Conservation (phyloP, 202 grass and related monocot species). For the Panicum virgatum region DNA sequence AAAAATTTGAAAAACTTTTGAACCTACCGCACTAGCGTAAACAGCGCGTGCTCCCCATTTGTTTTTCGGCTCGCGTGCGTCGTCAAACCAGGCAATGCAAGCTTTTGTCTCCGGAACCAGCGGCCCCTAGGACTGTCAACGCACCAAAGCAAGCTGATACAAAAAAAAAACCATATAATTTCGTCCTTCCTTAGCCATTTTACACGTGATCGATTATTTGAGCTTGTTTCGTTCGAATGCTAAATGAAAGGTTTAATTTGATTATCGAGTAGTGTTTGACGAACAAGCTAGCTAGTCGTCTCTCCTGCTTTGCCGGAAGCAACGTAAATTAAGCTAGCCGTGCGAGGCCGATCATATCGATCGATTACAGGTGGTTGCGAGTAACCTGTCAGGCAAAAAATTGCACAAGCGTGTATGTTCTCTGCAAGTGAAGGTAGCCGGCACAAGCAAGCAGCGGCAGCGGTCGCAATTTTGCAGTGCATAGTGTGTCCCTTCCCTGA, state of each 20-base stretch:
- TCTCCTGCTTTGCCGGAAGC: not conserved
- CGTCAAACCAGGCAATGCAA: not conserved
- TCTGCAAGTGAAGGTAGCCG: conserved; percentile 28
- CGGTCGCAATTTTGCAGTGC: not conserved
- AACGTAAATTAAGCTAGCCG: not conserved
- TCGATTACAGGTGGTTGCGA: not conserved
- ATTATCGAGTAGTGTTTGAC: not conserved
- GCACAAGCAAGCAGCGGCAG: too few relatives aligned
- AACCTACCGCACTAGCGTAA: conserved; percentile 44
- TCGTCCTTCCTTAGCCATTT: not conserved
- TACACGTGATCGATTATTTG: conserved; percentile 26
- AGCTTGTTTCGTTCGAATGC: not conserved
- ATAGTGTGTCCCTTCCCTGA: too few relatives aligned
- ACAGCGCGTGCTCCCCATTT: not conserved
- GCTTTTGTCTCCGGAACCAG: not conserved
- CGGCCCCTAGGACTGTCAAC: not conserved
- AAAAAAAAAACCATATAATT: not conserved
- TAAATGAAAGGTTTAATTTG: not conserved
- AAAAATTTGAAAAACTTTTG: conserved; percentile 36
- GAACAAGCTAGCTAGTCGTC: not conserved
- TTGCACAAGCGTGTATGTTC: not conserved
- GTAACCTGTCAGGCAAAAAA: not conserved
- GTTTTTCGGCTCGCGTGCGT: not conserved
- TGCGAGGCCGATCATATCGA: too few relatives aligned
- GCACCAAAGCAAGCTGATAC: not conserved